These are phyloP conservation scores for Vickermania ingenoplastis DNA, from an alignment of 208 protist species.

Conservation along the genomic window DNA sequence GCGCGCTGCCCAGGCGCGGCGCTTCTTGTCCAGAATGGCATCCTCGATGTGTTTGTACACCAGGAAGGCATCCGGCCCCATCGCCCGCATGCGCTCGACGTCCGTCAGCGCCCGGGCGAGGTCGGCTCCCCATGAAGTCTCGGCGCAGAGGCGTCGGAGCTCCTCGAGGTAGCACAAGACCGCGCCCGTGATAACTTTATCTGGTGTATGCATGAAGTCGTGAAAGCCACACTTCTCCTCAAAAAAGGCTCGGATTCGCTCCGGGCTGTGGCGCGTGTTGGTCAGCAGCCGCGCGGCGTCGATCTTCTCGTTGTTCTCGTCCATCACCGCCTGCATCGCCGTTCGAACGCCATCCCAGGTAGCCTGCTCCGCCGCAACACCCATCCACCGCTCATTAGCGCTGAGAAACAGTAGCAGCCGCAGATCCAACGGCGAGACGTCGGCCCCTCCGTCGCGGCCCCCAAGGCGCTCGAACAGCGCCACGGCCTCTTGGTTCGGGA, in stretches of 20 bases:
- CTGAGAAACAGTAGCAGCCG: slow-evolving; percentile 73
- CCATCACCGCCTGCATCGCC: slow-evolving; percentile 27
- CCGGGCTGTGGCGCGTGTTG: slow-evolving; percentile 64
- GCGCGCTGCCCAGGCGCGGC: slow-evolving; percentile 65
- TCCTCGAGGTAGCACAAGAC: slow-evolving; percentile 70
- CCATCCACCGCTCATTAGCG: slow-evolving; percentile 29
- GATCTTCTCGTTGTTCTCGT: slow-evolving; percentile 58
- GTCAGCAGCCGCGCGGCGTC: slow-evolving; percentile 71
- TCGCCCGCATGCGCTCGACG: slow-evolving; percentile 49
- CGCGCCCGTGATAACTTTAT: slow-evolving; percentile 78
- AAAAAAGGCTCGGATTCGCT: slow-evolving; percentile 69
- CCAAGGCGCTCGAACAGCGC: slow-evolving; percentile 49
- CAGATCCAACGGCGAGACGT: slow-evolving; percentile 47
- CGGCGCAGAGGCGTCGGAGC: slow-evolving; percentile 50
- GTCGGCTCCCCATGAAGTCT: slow-evolving; percentile 60
- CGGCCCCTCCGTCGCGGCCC: slow-evolving; percentile 17
- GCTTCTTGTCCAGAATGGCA: slow-evolving; percentile 68
- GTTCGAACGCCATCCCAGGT: slow-evolving; percentile 62
- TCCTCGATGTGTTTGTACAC: slow-evolving; percentile 79
- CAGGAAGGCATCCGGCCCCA: slow-evolving; percentile 62
- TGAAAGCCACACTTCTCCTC: slow-evolving; percentile 87
- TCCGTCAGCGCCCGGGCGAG: slow-evolving; percentile 61
- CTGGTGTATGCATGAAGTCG: slow-evolving; percentile 83
- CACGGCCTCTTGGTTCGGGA: slow-evolving; percentile 37
- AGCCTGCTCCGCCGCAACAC: slow-evolving; percentile 13